Percentiles rank a stretch among this genome's conserved stretches.
phyloP scores from a whole-genome alignment of 352 stramenopile genomes.

The Phytopythium oedochilum region DNA sequence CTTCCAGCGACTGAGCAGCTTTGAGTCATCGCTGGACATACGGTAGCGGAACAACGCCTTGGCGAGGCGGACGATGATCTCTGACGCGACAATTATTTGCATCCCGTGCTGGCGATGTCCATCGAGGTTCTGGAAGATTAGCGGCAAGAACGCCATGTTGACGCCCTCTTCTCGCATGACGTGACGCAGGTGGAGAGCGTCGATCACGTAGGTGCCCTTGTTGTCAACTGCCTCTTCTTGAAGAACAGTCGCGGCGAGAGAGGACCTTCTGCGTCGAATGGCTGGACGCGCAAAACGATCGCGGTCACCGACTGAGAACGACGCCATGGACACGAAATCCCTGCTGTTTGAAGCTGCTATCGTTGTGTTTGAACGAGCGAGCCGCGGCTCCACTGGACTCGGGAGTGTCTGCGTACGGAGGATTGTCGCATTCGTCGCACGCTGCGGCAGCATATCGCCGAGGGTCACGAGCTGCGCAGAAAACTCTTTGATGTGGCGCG shows the following conservation, averaged over 20 bases:
- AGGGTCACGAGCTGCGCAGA: constrained; percentile 52
- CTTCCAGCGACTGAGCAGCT: constrained; percentile 40
- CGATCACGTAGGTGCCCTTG: constrained; percentile 61
- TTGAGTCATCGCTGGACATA: constrained; percentile 44
- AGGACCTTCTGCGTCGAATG: constrained; percentile 29
- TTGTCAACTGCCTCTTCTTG: constrained; percentile 13
- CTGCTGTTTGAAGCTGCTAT: constrained; percentile 17
- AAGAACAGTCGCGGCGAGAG: constrained; percentile 29
- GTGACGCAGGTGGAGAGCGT: constrained; percentile 55
- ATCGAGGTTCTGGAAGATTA: constrained; percentile 48
- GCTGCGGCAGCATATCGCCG: constrained; percentile 27
- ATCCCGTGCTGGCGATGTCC: constrained; percentile 43
- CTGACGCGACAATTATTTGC: constrained; percentile 48
- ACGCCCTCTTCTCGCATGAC: constrained; percentile 55
- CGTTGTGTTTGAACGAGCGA: constrained; percentile 28
- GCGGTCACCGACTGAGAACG: constrained; percentile 3
- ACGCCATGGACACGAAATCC: constrained; percentile 16
- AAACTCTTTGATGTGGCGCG: constrained; percentile 52
- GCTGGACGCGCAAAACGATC: constrained; percentile 13
- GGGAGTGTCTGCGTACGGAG: not conserved
- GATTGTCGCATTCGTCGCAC: not conserved
- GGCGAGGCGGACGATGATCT: constrained; percentile 67
- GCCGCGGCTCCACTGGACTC: constrained; percentile 1
- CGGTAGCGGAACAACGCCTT: constrained; percentile 72
- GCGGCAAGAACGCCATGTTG: constrained; percentile 65